phyloP scores from a whole-genome alignment of 2,329 filamentous ascomycete genomes.

The Colletotrichum tropicicola region DNA sequence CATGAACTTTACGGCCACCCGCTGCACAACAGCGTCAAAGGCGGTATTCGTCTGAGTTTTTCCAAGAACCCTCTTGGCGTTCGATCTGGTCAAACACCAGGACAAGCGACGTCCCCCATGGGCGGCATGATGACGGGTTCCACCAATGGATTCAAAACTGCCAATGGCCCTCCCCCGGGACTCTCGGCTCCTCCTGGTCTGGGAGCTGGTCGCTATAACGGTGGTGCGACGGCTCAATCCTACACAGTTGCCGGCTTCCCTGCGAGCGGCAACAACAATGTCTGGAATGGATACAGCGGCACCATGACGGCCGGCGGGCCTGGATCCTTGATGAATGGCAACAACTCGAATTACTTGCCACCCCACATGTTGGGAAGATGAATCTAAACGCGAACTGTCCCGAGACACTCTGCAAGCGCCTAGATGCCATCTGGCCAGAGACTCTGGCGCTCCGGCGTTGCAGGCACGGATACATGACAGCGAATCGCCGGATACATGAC shows the following conservation, averaged over 20 bases:
- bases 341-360: slow-evolving; percentile 37
- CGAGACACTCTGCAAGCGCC: not conserved
- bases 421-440: not conserved
- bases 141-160: slow-evolving; percentile 70
- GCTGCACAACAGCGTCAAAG: slow-evolving; percentile 91
- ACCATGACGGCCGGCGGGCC: slow-evolving; percentile 31
- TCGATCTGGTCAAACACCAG: slow-evolving; percentile 75
- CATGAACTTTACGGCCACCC: slow-evolving; percentile 88
- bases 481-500: slow-evolving; percentile 11
- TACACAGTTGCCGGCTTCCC: slow-evolving; percentile 31
- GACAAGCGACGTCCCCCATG: slow-evolving; percentile 57
- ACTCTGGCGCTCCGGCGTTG: slow-evolving; percentile 10
- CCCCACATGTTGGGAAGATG: slow-evolving; percentile 46
- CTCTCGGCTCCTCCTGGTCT: slow-evolving; percentile 80
- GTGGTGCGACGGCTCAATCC: slow-evolving; percentile 19
- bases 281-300: slow-evolving; percentile 25
- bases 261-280: slow-evolving; percentile 32
- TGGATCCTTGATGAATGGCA: slow-evolving; percentile 33
- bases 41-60: slow-evolving; percentile 94
- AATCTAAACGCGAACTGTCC: not conserved
- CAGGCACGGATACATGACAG: slow-evolving; percentile 13
- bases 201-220: slow-evolving; percentile 41
- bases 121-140: slow-evolving; percentile 64
- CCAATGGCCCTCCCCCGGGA: slow-evolving; percentile 83
- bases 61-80: slow-evolving; percentile 97